phyloP scores from a whole-genome alignment of 352 stramenopile species.

The Globisporangium viniferum region DNA sequence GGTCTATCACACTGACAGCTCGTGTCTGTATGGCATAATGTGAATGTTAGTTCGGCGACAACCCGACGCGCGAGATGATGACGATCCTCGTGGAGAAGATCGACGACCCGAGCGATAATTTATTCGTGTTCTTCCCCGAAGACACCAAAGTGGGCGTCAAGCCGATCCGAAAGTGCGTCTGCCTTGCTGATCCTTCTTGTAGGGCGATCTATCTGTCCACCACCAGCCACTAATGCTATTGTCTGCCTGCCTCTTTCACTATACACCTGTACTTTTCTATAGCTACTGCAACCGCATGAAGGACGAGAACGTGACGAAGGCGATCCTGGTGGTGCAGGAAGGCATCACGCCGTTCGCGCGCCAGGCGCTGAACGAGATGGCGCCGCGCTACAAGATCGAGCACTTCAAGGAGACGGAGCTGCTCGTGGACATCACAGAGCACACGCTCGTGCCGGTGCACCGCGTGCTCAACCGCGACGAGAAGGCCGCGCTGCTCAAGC shows the following conservation, averaged over 20 bases:
- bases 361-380: conserved; percentile 95
- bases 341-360: conserved; percentile 98
- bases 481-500: conserved; percentile 97
- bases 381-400: conserved; percentile 90
- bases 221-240: not conserved
- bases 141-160: conserved; percentile 99
- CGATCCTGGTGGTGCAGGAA: conserved; percentile 96
- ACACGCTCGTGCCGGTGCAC: conserved; percentile 99
- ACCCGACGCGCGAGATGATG: conserved; percentile 93
- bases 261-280: no score
- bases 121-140: conserved; percentile 99
- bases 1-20: not conserved
- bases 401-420: conserved; percentile 99
- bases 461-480: conserved; percentile 95
- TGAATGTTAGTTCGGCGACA: conserved; percentile 78
- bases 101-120: conserved; percentile 91
- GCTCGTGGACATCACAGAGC: conserved; percentile 99
- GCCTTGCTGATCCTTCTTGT: conserved; percentile 27
- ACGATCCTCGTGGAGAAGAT: conserved; percentile 95
- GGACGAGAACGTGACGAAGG: conserved; percentile 95
- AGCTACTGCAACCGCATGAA: conserved; percentile 94
- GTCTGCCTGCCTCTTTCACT: no score
- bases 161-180: conserved; percentile 91
- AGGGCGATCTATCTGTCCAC: not conserved
- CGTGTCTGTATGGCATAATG: not conserved